phyloP scores from a whole-genome alignment of 805 yeast genomes.

The Starmerella floricola region DNA sequence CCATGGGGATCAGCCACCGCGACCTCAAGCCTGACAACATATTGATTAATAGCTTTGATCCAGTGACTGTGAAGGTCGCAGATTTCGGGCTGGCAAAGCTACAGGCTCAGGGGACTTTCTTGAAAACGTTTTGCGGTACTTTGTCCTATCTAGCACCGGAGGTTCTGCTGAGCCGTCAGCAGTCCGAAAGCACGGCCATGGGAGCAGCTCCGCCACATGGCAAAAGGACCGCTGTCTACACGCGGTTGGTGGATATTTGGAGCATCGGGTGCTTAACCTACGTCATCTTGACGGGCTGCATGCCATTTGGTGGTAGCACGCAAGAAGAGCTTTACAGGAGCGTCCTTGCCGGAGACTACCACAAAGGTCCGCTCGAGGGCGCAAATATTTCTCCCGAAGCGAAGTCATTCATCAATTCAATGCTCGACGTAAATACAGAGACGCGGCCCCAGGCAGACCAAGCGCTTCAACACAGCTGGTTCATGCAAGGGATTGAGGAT shows the following conservation, averaged over 20 bases:
- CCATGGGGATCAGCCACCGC: conserved; percentile 84
- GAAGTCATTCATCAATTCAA: conserved; percentile 52
- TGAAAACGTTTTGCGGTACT: conserved; percentile 97
- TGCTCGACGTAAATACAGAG: conserved; percentile 67
- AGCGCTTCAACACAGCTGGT: conserved; percentile 77
- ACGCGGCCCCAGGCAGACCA: conserved; percentile 59
- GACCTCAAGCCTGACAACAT: conserved; percentile 96
- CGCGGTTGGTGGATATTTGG: conserved; percentile 93
- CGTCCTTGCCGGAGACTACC: conserved; percentile 67
- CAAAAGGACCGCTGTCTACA: conserved; percentile 36
- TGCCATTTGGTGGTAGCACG: conserved; percentile 88
- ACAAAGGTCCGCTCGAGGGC: conserved; percentile 47
- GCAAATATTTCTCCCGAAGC: conserved; percentile 58
- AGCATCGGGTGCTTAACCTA: conserved; percentile 88
- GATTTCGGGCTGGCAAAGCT: conserved; percentile 95
- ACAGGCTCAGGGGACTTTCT: conserved; percentile 66
- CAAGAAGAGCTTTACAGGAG: conserved; percentile 73
- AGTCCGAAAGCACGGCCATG: conserved; percentile 22
- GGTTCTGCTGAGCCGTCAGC: conserved; percentile 36
- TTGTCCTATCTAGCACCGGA: conserved; percentile 96
- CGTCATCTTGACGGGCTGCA: conserved; percentile 81
- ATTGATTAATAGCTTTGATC: conserved; percentile 78
- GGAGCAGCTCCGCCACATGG: conserved; percentile 15
- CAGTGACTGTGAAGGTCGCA: conserved; percentile 81
- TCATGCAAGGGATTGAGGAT: too few species aligned